Conservation (phyloP, 371 early-diverging fungal species). For the Saksenaea oblongispora region DNA sequence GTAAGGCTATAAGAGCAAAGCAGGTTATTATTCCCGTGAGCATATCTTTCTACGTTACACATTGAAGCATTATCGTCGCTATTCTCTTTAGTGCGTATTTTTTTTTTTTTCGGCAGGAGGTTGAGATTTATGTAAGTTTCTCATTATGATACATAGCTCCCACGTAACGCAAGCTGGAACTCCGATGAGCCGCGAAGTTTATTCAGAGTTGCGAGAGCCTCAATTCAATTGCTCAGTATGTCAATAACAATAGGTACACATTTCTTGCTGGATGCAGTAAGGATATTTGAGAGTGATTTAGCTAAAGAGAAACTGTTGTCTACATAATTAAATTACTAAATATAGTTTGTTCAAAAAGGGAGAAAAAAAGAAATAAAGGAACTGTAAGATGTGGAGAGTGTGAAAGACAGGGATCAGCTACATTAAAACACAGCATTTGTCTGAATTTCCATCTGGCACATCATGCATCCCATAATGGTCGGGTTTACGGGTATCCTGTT, state of each 20-base stretch:
- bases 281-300: neutral
- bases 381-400: neutral
- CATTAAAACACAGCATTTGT: conserved; percentile 34
- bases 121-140: too few species aligned
- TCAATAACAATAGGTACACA: neutral
- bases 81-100: too few species aligned
- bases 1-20: too few species aligned
- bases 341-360: neutral
- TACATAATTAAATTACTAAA: conserved; percentile 2
- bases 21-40: too few species aligned
- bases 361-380: neutral
- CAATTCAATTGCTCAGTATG: neutral
- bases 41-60: too few species aligned
- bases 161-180: too few species aligned
- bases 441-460: conserved; percentile 19
- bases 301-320: neutral
- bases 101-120: too few species aligned
- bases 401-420: neutral
- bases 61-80: too few species aligned
- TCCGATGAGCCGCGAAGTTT: too few species aligned
- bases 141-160: too few species aligned
- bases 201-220: too few species aligned
- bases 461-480: conserved; percentile 19
- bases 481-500: conserved; percentile 37
- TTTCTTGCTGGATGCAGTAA: neutral